A percentile compares a stretch with the other conserved stretches of the same genome.
Evolutionary conservation across 495 filamentous ascomycete genomes (phyloP).

Genomic region (Aspergillus haitiensis): DNA sequence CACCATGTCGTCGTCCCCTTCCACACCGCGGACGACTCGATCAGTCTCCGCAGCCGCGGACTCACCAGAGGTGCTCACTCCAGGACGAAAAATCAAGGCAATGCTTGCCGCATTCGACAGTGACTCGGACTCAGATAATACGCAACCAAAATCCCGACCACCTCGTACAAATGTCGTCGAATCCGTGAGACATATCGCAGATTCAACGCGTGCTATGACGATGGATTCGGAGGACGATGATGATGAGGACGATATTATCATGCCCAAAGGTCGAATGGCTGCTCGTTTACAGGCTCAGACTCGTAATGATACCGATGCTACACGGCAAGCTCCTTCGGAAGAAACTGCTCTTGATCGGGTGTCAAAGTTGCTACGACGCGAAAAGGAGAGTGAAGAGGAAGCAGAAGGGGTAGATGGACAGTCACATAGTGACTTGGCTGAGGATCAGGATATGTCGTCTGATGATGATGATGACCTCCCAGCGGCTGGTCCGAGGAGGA

Average conservation of each 20-base stretch:
- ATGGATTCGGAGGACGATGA: slow-evolving; percentile 31
- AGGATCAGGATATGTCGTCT: slow-evolving; percentile 19
- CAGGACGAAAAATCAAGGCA: slow-evolving; percentile 67
- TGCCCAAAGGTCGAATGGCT: slow-evolving; percentile 70
- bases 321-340: not conserved
- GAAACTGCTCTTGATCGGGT: slow-evolving; percentile 41
- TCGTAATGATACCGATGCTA: slow-evolving; percentile 11
- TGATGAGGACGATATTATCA: slow-evolving; percentile 53
- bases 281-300: slow-evolving; percentile 57
- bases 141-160: slow-evolving; percentile 16
- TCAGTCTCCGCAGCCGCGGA: slow-evolving; percentile 34
- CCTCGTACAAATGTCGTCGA: slow-evolving; percentile 24
- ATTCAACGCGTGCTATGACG: slow-evolving; percentile 1
- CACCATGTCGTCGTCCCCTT: slow-evolving; percentile 44
- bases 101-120: slow-evolving; percentile 64
- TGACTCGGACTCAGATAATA: slow-evolving; percentile 53
- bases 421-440: slow-evolving; percentile 6
- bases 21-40: slow-evolving; percentile 47
- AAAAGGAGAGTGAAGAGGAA: slow-evolving; percentile 21
- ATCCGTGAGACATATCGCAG: slow-evolving; percentile 26
- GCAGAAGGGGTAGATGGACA: no score
- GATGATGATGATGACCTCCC: slow-evolving; percentile 41
- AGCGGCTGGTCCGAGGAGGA: slow-evolving; percentile 33
- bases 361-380: slow-evolving; percentile 29
- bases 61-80: slow-evolving; percentile 56